phyloP scores from a whole-genome alignment of 139 green algal species.

The Yamagishiella unicocca region DNA sequence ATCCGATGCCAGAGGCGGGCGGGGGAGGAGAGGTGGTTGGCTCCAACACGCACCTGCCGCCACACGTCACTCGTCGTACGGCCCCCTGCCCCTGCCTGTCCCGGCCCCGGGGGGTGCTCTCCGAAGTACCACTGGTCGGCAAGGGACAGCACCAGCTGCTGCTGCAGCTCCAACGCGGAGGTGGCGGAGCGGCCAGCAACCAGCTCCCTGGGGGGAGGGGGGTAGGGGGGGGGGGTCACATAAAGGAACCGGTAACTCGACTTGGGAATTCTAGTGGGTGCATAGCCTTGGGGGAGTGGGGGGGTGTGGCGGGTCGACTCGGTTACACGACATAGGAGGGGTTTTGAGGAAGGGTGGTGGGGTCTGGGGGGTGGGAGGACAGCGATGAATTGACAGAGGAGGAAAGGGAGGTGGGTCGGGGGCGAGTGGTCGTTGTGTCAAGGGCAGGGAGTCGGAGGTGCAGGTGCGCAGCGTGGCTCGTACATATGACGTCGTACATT shows the following conservation, averaged over 20 bases:
- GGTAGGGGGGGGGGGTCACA: background rate
- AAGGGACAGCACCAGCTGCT: slow-evolving; percentile 66
- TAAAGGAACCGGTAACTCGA: no score
- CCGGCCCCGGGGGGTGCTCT: background rate
- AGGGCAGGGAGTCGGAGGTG: no score
- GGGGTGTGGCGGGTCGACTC: background rate
- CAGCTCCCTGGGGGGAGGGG: slow-evolving; percentile 27
- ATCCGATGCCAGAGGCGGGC: no score
- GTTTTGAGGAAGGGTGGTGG: background rate
- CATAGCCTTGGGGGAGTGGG: no score
- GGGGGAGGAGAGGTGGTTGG: no score
- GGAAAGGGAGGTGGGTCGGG: background rate
- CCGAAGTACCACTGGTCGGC: slow-evolving; percentile 64
- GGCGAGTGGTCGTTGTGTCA: no score
- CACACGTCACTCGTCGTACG: slow-evolving; percentile 33
- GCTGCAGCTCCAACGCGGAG: slow-evolving; percentile 60
- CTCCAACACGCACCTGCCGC: slow-evolving; percentile 26
- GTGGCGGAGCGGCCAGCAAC: slow-evolving; percentile 47
- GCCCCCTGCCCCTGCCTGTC: background rate
- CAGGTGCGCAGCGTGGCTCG: no score
- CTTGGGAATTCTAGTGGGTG: no score
- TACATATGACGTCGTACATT: no score
- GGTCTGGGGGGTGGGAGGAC: background rate
- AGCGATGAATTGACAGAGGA: background rate
- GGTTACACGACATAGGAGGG: background rate